Base-by-base conservation (phyloP, 768 basidiomycete species). In the Mycena polygramma region DNA sequence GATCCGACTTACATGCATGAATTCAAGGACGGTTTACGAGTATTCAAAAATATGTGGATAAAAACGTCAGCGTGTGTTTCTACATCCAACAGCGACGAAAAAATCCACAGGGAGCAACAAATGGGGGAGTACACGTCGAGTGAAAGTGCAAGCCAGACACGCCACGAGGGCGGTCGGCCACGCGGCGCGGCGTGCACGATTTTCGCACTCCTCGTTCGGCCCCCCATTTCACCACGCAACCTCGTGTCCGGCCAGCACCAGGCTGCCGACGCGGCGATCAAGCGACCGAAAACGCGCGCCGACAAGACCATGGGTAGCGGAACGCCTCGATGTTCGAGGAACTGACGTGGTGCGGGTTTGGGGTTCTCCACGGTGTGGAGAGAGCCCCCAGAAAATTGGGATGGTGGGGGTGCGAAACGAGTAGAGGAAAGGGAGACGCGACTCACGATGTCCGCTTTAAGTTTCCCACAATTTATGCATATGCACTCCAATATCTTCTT, bases 401-500 rank as follows among this genome's bases (percentile, higher is more conserved):
- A 90, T 91, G 87, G 91, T 90, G 91, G 91, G 86, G 92, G 93
- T 92, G 92, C 93, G 90, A 94, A 95, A 94, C 92, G 92, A 95
- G 92, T 89, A 90, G 89, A 90, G 89, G 89, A 89, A 90, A 84
- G 80, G 83, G 84, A 89, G 88, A 84, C 84, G 80, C 84, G 81
- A 95, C 96, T 95, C 91, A 98, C 96, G 88, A 91, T 92, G 84
- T 98, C 95, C 73, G 94, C 95, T 87, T 98, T 98, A 75, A 99
- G 88, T 83, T 94, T 97, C 80, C 98, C 98, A 81, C 98, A 99
- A 79, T 97, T 97, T 75, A 97, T 94, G 87, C 98, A 99, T 74
- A 99, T 95, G 83, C 93, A 94, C 87, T 99, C 98, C 85, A 98
- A 83, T 79, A 99, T 98, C 88, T 99, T 99, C 88, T 99, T 99